These are phyloP conservation scores for Aspergillus vadensis DNA, from an alignment of 2,329 filamentous ascomycete species.

Conservation along the genomic window DNA sequence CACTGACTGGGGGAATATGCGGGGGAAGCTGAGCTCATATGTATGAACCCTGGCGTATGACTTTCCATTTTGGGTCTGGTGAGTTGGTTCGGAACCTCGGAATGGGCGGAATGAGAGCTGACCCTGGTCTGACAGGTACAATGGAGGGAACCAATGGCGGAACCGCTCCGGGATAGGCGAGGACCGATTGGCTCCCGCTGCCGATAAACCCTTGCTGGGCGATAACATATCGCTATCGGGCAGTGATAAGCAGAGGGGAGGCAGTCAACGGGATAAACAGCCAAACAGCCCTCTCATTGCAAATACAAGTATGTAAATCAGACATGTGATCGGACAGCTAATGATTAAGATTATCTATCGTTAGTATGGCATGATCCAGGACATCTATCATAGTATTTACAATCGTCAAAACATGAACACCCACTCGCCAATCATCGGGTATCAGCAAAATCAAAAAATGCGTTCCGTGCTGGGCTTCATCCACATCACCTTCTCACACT, in stretches of 20 bases:
- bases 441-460: slow-evolving; percentile 5
- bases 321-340: background rate
- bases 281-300: background rate
- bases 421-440: background rate
- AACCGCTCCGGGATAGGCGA: background rate
- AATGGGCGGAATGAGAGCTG: background rate
- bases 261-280: background rate
- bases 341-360: background rate
- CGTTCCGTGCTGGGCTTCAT: slow-evolving; percentile 16
- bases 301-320: background rate
- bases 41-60: background rate
- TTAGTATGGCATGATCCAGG: slow-evolving; percentile 1
- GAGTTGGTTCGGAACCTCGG: slow-evolving; percentile 7
- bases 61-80: background rate
- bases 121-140: background rate
- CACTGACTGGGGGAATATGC: background rate
- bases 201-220: background rate
- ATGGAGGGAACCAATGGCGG: background rate
- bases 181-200: background rate
- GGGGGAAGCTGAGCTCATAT: slow-evolving; percentile 6
- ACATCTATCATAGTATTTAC: slow-evolving; percentile 8
- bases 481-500: slow-evolving; percentile 20
- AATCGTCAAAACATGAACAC: slow-evolving; percentile 8
- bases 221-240: background rate
- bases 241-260: background rate